A percentile compares a stretch with the other conserved stretches of the same genome.
Conservation (phyloP, 371 early-diverging fungal genomes). For the Mucor plumbeus region DNA sequence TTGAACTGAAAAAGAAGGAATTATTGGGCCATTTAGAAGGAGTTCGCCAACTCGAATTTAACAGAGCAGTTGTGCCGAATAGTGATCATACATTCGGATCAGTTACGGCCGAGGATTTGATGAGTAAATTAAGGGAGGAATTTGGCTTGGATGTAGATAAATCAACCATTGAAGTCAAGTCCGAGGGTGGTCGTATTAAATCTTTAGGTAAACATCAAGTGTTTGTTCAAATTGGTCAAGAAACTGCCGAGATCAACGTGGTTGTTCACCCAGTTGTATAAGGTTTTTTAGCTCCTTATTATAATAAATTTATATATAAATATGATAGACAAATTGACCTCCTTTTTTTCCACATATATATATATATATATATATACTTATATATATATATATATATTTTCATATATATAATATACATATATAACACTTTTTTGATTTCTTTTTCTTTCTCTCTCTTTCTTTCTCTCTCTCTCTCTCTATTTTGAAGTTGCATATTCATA, state of each 20-base stretch:
- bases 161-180: constrained; percentile 41
- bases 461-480: not conserved
- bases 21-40: constrained; percentile 30
- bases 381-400: not conserved
- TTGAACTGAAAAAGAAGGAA: constrained; percentile 21
- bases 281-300: not conserved
- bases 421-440: not conserved
- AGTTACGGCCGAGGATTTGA: constrained; percentile 55
- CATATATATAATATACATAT: too few relatives aligned
- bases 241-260: constrained; percentile 35
- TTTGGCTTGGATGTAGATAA: constrained; percentile 44
- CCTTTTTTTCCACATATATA: not conserved
- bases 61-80: constrained; percentile 50
- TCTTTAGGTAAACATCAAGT: constrained; percentile 46
- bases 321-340: constrained; percentile 1
- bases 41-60: constrained; percentile 36
- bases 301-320: constrained; percentile 16
- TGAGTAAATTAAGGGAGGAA: constrained; percentile 43
- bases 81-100: constrained; percentile 55
- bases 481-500: not conserved
- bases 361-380: not conserved
- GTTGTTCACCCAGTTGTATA: constrained; percentile 36
- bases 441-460: not conserved
- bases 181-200: constrained; percentile 53
- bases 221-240: constrained; percentile 32